Conservation (phyloP, 768 basidiomycete species). For the Leucocoprinus leucothites region DNA sequence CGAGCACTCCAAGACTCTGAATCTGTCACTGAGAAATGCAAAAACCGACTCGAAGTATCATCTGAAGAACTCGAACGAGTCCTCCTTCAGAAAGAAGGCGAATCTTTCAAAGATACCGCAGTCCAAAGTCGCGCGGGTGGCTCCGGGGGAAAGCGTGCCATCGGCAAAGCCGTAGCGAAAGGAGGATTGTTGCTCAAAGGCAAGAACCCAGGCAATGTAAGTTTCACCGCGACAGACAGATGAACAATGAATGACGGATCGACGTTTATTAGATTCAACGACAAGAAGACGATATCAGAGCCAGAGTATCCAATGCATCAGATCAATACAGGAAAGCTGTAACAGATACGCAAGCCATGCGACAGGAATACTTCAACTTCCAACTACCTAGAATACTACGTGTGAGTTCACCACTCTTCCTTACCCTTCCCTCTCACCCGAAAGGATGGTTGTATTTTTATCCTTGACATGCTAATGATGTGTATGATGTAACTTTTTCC, state of each 20-base stretch:
- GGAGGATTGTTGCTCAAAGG: slow-evolving; percentile 88
- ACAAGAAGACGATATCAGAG: slow-evolving; percentile 93
- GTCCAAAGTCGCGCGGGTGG: slow-evolving; percentile 60
- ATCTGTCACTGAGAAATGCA: slow-evolving; percentile 81
- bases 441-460: no score
- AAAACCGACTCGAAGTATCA: slow-evolving; percentile 78
- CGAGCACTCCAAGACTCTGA: slow-evolving; percentile 87
- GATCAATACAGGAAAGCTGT: slow-evolving; percentile 91
- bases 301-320: slow-evolving; percentile 79
- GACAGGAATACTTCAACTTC: slow-evolving; percentile 98
- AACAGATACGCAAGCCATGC: slow-evolving; percentile 81
- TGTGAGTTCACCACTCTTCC: slow-evolving; percentile 45
- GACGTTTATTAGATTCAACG: slow-evolving; percentile 60
- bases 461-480: no score
- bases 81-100: slow-evolving; percentile 92
- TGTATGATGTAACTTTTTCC: slow-evolving; percentile 11
- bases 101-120: slow-evolving; percentile 79
- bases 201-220: slow-evolving; percentile 86
- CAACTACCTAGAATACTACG: slow-evolving; percentile 92
- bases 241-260: slow-evolving; percentile 3
- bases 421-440: neutral
- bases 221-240: slow-evolving; percentile 10
- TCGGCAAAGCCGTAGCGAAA: slow-evolving; percentile 90
- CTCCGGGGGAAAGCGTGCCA: slow-evolving; percentile 67
- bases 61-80: slow-evolving; percentile 95